phyloP scores from a whole-genome alignment of 1,284 basidiomycete genomes.

The Tremellales sp. region DNA sequence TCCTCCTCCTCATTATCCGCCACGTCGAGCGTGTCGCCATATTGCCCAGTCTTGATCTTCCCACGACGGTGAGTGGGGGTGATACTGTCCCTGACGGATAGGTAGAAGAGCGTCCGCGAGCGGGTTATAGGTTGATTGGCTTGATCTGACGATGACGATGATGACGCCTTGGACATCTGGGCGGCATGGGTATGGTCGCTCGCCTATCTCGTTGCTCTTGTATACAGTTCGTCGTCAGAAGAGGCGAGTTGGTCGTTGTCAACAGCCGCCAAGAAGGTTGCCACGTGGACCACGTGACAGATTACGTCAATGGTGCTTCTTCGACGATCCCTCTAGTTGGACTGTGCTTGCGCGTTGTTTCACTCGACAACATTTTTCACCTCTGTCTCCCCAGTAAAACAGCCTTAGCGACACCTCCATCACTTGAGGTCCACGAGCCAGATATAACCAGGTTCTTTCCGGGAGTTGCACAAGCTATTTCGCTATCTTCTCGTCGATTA shows the following conservation, averaged over 20 bases:
- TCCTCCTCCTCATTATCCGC: constrained; percentile 62
- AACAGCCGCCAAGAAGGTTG: neutral
- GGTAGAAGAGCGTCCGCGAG: constrained; percentile 87
- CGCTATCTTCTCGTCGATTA: no score
- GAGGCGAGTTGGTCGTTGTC: neutral
- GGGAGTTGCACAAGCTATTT: no score
- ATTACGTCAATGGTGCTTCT: neutral
- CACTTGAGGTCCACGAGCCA: no score
- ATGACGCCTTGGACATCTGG: constrained; percentile 1
- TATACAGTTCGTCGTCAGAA: neutral
- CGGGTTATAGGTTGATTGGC: constrained; percentile 56
- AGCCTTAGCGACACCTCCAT: no score
- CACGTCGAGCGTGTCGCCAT: constrained; percentile 45
- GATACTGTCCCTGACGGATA: constrained; percentile 81
- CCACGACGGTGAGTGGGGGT: neutral
- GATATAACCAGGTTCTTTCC: no score
- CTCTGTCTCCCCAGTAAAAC: neutral
- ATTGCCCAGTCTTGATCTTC: constrained; percentile 18
- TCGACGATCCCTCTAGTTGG: neutral
- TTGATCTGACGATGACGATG: constrained; percentile 4
- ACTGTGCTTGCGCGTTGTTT: neutral
- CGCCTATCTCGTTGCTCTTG: no score
- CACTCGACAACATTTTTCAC: no score
- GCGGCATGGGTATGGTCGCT: constrained; percentile 1
- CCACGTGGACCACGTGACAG: neutral